These are phyloP conservation scores for Alternaria arborescens DNA, from an alignment of 2,329 filamentous ascomycete species.

Conservation along the genomic window DNA sequence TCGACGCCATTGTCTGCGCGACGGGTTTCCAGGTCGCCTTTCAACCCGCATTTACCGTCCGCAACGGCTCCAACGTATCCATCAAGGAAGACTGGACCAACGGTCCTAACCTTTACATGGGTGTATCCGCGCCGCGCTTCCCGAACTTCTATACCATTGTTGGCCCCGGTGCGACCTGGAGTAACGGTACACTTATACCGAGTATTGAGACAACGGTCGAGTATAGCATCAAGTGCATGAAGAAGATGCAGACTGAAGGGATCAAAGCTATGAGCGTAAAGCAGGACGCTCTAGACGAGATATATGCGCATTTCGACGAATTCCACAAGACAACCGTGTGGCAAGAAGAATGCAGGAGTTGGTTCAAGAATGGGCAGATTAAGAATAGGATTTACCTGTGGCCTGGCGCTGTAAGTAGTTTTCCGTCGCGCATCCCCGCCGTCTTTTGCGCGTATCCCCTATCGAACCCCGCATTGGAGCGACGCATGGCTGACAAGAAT, in stretches of 20 bases:
- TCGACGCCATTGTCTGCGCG: constrained; percentile 45
- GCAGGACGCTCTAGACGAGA: constrained; percentile 41
- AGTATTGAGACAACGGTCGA: constrained; percentile 56
- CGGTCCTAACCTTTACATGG: constrained; percentile 55
- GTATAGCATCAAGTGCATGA: constrained; percentile 45
- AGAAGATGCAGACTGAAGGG: constrained; percentile 44
- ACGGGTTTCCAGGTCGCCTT: constrained; percentile 50
- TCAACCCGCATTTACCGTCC: constrained; percentile 56
- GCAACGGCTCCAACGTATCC: constrained; percentile 46
- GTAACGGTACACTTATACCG: constrained; percentile 55
- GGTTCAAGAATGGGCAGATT: constrained; percentile 47
- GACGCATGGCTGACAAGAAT: background rate
- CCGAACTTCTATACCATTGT: constrained; percentile 58
- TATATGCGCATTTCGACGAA: constrained; percentile 44
- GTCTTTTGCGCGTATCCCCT: background rate
- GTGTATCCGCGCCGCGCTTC: constrained; percentile 53
- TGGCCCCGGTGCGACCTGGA: constrained; percentile 56
- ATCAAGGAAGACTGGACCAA: constrained; percentile 53
- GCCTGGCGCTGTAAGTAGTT: constrained; percentile 42
- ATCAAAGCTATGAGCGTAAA: constrained; percentile 45
- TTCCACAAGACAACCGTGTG: constrained; percentile 44
- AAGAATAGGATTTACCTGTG: constrained; percentile 46
- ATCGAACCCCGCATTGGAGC: background rate
- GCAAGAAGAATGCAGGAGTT: constrained; percentile 47
- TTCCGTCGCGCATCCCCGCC: background rate